phyloP scores from a whole-genome alignment of 163 green algal genomes.

The Scenedesmus sp. region DNA sequence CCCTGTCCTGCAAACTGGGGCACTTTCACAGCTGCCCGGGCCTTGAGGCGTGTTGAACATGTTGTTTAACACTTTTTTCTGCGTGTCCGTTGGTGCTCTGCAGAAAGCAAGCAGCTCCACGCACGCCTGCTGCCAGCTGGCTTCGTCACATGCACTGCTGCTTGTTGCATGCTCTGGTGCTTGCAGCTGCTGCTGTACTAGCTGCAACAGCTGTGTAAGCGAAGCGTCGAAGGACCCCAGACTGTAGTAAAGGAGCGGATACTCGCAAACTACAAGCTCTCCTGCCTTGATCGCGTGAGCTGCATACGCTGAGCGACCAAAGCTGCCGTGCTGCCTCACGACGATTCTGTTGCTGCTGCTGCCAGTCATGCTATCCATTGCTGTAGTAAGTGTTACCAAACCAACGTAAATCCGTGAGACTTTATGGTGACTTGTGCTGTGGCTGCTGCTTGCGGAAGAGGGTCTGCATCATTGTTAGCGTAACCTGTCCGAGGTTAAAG shows the following conservation, averaged over 20 bases:
- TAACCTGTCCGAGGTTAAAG: no score
- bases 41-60: slow-evolving; percentile 18
- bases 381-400: no score
- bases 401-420: no score
- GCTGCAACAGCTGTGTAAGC: slow-evolving; percentile 2
- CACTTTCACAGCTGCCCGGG: not conserved
- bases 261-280: slow-evolving; percentile 11
- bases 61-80: slow-evolving; percentile 3
- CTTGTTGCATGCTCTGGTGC: not conserved
- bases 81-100: not conserved
- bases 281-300: not conserved
- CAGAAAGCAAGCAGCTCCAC: slow-evolving; percentile 21
- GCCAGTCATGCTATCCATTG: not conserved
- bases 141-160: not conserved
- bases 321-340: not conserved
- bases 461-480: no score
- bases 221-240: not conserved
- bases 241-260: not conserved
- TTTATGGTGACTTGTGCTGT: no score
- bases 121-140: not conserved
- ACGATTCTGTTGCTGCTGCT: not conserved
- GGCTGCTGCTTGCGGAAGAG: no score
- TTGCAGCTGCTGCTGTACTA: not conserved
- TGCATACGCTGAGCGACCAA: slow-evolving; percentile 30
- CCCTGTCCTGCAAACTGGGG: not conserved